These are phyloP conservation scores for Quercus lobata DNA, from an alignment of 331 rosid genomes.

Conservation along the genomic window DNA sequence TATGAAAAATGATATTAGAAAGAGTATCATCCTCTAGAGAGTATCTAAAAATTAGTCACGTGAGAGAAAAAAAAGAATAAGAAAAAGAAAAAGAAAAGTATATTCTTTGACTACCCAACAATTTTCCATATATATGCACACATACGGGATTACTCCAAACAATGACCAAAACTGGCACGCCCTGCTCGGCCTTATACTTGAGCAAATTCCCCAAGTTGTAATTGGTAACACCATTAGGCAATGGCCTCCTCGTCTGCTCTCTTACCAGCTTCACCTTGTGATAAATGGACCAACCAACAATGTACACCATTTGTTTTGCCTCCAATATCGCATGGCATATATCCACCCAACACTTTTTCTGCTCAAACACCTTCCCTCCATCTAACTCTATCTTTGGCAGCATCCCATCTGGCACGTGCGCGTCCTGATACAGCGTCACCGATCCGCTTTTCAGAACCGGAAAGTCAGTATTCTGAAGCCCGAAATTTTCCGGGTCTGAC, in stretches of 20 bases:
- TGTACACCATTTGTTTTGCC: constrained; percentile 91
- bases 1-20: too few species aligned
- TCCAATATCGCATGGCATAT: constrained; percentile 80
- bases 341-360: constrained; percentile 82
- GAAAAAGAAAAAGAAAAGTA: too few species aligned
- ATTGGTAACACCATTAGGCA: constrained; percentile 53
- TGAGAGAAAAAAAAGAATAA: too few species aligned
- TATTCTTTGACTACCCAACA: too few species aligned
- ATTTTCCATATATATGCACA: too few species aligned
- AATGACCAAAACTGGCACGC: too few species aligned
- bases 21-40: too few species aligned
- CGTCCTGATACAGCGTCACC: constrained; percentile 78
- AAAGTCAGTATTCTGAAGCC: constrained; percentile 65
- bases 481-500: constrained; percentile 59
- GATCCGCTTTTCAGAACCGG: constrained; percentile 72
- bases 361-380: constrained; percentile 36
- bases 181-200: too few species aligned
- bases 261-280: constrained; percentile 74
- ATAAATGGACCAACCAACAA: constrained; percentile 81
- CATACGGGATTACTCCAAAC: too few species aligned
- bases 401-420: constrained; percentile 47
- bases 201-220: too few species aligned
- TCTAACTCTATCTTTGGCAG: constrained; percentile 62
- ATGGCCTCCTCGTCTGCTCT: constrained; percentile 50
- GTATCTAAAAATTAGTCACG: too few species aligned